Evolutionary conservation across 139 green algal species (phyloP).

Genomic region (Auxenochlorella protothecoides): DNA sequence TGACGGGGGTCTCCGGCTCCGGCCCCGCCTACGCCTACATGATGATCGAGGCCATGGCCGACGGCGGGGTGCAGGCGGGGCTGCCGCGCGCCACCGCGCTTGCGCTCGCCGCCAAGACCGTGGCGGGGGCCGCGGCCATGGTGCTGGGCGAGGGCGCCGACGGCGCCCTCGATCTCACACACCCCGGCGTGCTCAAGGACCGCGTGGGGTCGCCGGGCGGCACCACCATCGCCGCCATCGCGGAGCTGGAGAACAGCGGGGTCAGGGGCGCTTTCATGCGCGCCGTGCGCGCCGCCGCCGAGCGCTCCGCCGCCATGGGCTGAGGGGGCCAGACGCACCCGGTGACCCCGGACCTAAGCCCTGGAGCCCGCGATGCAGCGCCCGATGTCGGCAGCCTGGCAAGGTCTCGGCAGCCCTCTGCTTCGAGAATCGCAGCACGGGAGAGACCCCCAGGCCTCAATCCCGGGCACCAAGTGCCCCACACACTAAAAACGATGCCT

Average conservation of each 20-base stretch:
- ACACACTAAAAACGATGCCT: too few species aligned
- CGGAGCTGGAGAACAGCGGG: conserved; percentile 48
- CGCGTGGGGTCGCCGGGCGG: conserved; percentile 43
- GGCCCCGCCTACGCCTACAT: conserved; percentile 50
- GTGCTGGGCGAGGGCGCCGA: conserved; percentile 9
- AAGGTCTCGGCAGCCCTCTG: too few species aligned
- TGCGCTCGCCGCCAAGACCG: conserved; percentile 63
- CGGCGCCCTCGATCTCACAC: conserved; percentile 21
- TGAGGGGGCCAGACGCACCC: too few species aligned
- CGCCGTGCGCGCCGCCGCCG: conserved; percentile 47
- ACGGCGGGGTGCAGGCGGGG: conserved; percentile 61
- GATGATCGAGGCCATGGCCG: conserved; percentile 52
- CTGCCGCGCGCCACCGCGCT: conserved; percentile 58
- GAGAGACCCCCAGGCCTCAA: too few species aligned
- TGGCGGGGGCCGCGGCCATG: conserved; percentile 48
- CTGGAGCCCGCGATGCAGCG: too few species aligned
- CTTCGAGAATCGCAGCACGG: too few species aligned
- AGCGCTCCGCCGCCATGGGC: conserved; percentile 5
- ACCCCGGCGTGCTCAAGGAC: conserved; percentile 68
- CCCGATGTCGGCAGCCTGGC: too few species aligned
- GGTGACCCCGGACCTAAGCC: too few species aligned
- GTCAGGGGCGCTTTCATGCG: conserved; percentile 53
- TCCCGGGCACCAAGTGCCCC: too few species aligned
- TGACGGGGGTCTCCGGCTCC: conserved; percentile 80
- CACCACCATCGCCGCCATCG: conserved; percentile 51